phyloP scores from a whole-genome alignment of 495 filamentous ascomycete species.

The Aspergillus sparsus region DNA sequence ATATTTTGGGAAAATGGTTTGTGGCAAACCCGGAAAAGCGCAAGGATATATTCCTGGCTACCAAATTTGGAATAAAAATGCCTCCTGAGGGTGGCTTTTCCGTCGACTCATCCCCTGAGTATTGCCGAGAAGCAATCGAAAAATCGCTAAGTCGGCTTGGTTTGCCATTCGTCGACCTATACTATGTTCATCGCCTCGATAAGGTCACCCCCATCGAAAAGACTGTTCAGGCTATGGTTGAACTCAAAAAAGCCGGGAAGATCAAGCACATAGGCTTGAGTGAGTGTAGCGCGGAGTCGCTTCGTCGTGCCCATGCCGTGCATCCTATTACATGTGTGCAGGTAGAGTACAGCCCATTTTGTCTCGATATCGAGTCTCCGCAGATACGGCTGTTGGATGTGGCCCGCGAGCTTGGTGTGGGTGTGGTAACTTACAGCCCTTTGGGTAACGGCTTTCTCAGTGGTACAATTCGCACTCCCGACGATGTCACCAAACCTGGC shows the following conservation, averaged over 20 bases:
- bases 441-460: constrained; percentile 60
- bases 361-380: constrained; percentile 57
- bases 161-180: constrained; percentile 58
- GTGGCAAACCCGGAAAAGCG: constrained; percentile 52
- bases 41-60: constrained; percentile 58
- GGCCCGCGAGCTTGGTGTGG: constrained; percentile 62
- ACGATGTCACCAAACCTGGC: constrained; percentile 47
- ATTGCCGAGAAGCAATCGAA: constrained; percentile 51
- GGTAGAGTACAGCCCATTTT: constrained; percentile 63
- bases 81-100: constrained; percentile 16
- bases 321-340: constrained; percentile 65
- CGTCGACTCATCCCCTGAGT: constrained; percentile 54
- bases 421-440: constrained; percentile 61
- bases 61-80: constrained; percentile 54
- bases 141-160: constrained; percentile 54
- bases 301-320: constrained; percentile 61
- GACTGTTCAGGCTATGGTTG: constrained; percentile 54
- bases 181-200: constrained; percentile 55
- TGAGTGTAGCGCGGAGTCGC: constrained; percentile 57
- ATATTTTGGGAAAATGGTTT: constrained; percentile 59
- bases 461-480: constrained; percentile 42
- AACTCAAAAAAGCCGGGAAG: constrained; percentile 56
- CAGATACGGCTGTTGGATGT: constrained; percentile 53
- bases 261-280: constrained; percentile 61
- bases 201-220: constrained; percentile 60